Evolutionary conservation across 495 filamentous ascomycete genomes (phyloP).

Genomic region (Podospora pseudocomata): DNA sequence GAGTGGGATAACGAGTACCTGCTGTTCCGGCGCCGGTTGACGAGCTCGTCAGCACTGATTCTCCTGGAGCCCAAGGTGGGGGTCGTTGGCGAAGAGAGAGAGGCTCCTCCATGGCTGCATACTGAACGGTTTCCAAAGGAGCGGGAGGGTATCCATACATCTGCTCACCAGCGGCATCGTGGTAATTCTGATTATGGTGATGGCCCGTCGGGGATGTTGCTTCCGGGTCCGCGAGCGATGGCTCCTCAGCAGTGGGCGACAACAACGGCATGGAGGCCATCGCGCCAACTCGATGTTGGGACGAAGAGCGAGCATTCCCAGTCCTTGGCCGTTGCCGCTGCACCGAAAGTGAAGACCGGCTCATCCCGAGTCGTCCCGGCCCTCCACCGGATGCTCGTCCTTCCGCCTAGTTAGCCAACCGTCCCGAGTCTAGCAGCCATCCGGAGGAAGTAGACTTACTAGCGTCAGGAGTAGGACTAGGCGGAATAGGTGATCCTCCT

Average conservation of each 20-base stretch:
- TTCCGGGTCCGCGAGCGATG: slow-evolving; percentile 10
- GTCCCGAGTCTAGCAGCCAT: neutral
- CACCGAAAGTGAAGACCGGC: slow-evolving; percentile 19
- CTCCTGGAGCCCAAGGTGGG: slow-evolving; percentile 4
- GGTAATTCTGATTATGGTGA: neutral
- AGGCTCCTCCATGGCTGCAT: slow-evolving; percentile 4
- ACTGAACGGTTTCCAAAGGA: neutral
- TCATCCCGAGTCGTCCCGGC: slow-evolving; percentile 7
- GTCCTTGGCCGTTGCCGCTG: slow-evolving; percentile 27
- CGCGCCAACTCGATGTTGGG: slow-evolving; percentile 5
- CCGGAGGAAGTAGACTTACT: slow-evolving; percentile 14
- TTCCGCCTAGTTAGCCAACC: slow-evolving; percentile 15
- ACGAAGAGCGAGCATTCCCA: slow-evolving; percentile 15
- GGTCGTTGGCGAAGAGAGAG: slow-evolving; percentile 6
- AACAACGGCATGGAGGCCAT: slow-evolving; percentile 25
- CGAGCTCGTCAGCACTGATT: neutral
- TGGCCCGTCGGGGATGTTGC: neutral
- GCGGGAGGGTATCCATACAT: slow-evolving; percentile 3
- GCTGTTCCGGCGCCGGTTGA: neutral
- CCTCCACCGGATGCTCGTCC: slow-evolving; percentile 17
- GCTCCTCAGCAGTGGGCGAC: slow-evolving; percentile 36
- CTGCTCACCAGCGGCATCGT: neutral
- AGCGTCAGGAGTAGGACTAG: slow-evolving; percentile 31
- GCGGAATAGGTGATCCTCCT: slow-evolving; percentile 24
- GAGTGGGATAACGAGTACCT: neutral